Evolutionary conservation across 176 grass and related monocot genomes (phyloP), one percentile per base, ranked within the genome.

Genomic region (Melocanna baccifera): DNA sequence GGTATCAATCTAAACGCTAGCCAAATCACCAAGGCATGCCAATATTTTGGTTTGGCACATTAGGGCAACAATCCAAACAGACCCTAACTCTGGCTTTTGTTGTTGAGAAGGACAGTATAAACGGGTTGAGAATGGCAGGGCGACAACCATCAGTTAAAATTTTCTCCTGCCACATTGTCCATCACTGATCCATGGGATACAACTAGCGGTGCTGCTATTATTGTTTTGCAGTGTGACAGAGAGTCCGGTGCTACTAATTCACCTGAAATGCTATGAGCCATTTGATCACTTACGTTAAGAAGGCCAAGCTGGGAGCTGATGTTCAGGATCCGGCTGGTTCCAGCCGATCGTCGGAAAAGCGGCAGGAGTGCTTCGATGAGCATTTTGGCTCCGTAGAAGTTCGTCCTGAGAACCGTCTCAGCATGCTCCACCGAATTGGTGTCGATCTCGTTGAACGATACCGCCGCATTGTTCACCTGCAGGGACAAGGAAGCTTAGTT

Each of bases 291-390:
- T 92, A 95, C 96, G 19, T 93, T 92, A 13, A 98, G 89, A 73
- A 95, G 92, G 83, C 96, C 96, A 50, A 98, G 96, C 80, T 91
- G 92, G 41, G 96, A 98, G 62, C 96, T 95, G 64, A 98, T 89
- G 85, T 95, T 98, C 11, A 98, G 91, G 67, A 98, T 92, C 75
- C 92, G 63, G 72, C 96, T 95, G 67, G 48, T 82, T 25, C 82
- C 53, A 22, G 83, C 9, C 0, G 87, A 86, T 58, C 84, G 91
- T 29, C 96, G 85, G 67, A 98, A 98, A 11, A 91, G 79, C 0
- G 92, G 95, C 76, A 95, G 51, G 46, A 98, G 92, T 1, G 87
- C 83, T 46, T 98, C 95, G 18, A 77, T 94, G 34, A 98, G 82
- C 80, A 88, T 79, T 72, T 90, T 98, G 45, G 95, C 32, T 2